Conservation (phyloP, 495 filamentous ascomycete genomes). For the Neurospora tetrasperma region DNA sequence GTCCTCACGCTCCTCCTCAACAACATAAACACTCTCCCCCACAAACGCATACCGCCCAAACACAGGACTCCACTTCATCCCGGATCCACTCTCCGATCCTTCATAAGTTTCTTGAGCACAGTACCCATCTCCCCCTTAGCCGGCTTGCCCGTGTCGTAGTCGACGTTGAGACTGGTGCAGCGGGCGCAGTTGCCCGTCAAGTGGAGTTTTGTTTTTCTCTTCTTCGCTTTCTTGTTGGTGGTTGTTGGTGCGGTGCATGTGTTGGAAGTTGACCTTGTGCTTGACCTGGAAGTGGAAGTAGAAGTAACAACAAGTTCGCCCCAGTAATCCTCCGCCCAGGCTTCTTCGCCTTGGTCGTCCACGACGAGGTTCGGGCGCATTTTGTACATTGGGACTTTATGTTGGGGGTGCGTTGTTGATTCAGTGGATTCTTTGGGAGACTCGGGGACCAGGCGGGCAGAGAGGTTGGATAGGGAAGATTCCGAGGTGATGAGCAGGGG, state of each 20-base stretch:
- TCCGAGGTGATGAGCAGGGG: constrained; percentile 64
- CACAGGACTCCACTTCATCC: constrained; percentile 68
- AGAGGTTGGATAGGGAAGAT: constrained; percentile 58
- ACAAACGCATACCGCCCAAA: constrained; percentile 79
- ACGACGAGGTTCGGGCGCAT: constrained; percentile 83
- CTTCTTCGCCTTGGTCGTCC: constrained; percentile 38
- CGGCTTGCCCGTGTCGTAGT: constrained; percentile 63
- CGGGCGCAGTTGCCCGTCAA: constrained; percentile 74
- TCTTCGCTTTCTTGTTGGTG: not conserved
- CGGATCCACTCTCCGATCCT: constrained; percentile 64
- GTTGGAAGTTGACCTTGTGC: too few relatives aligned
- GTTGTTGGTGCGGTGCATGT: too few relatives aligned
- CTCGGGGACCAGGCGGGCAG: constrained; percentile 44
- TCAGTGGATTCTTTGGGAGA: too few relatives aligned
- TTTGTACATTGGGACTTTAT: constrained; percentile 47
- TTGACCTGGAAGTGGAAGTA: not conserved
- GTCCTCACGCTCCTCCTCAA: constrained; percentile 57
- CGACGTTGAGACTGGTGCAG: constrained; percentile 71
- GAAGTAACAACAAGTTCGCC: constrained; percentile 43
- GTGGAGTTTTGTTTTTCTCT: constrained; percentile 36
- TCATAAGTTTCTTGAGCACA: constrained; percentile 67
- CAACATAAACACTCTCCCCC: constrained; percentile 29
- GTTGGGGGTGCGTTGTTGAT: not conserved
- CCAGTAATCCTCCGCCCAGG: constrained; percentile 88
- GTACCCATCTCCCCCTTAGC: constrained; percentile 52